These are phyloP conservation scores for Noccaea bulbosa DNA, from an alignment of 345 rosid genomes.

Conservation along the genomic window DNA sequence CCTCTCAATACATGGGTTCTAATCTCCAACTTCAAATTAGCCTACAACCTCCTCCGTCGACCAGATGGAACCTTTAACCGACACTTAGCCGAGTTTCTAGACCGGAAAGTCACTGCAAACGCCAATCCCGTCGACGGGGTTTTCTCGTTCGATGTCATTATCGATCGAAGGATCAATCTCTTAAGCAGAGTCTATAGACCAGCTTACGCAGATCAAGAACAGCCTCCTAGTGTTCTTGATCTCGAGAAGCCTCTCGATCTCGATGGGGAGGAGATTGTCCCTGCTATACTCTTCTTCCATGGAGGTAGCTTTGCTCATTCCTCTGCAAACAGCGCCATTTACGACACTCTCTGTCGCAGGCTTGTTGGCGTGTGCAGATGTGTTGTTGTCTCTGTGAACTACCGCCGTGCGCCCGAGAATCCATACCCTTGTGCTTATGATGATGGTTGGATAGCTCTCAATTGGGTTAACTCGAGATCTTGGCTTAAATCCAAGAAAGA, in stretches of 20 bases:
- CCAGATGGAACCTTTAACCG: conserved; percentile 94
- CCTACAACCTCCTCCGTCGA: conserved; percentile 79
- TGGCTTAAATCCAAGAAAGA: conserved; percentile 79
- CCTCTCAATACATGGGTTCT: conserved; percentile 91
- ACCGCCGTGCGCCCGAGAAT: conserved; percentile 86
- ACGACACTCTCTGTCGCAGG: conserved; percentile 79
- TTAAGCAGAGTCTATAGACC: conserved; percentile 73
- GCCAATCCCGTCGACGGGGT: conserved; percentile 76
- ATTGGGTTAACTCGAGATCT: conserved; percentile 73
- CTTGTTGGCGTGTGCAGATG: conserved; percentile 70
- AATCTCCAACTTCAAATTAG: conserved; percentile 84
- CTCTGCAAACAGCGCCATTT: conserved; percentile 79
- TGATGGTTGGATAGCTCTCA: conserved; percentile 85
- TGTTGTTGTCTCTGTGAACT: conserved; percentile 87
- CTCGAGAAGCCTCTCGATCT: conserved; percentile 77
- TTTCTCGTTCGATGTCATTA: conserved; percentile 75
- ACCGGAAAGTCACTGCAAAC: conserved; percentile 77
- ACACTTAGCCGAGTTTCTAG: conserved; percentile 90
- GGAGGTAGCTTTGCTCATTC: conserved; percentile 98
- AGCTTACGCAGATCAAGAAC: conserved; percentile 49
- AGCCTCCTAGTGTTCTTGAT: conserved; percentile 48
- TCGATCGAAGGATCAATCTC: conserved; percentile 62
- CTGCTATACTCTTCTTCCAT: conserved; percentile 84
- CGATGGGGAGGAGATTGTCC: conserved; percentile 63
- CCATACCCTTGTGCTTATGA: conserved; percentile 85